These are phyloP conservation scores for Trichoderma sp. DNA, from an alignment of 2,329 filamentous ascomycete species.

Conservation along the genomic window DNA sequence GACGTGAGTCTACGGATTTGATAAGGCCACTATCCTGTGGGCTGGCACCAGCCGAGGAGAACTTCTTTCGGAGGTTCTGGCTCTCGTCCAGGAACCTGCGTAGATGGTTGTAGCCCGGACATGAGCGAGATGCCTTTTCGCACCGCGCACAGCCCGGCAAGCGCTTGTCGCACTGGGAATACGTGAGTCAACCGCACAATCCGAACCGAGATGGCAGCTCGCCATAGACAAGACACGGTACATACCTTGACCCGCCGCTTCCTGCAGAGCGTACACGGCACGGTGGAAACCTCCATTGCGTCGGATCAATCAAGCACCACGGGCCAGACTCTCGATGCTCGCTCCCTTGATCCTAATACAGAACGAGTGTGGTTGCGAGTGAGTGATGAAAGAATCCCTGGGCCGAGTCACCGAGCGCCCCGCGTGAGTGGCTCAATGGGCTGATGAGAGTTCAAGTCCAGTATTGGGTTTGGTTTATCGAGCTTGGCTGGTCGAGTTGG, in stretches of 20 bases:
- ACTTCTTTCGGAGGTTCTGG: slow-evolving; percentile 22
- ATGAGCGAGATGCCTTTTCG: slow-evolving; percentile 23
- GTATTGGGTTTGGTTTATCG: neutral
- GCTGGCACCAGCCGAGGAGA: neutral
- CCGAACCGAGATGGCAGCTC: neutral
- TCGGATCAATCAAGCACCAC: neutral
- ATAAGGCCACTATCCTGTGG: neutral
- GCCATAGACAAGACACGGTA: neutral
- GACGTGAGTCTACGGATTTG: neutral
- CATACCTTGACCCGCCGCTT: slow-evolving; percentile 25
- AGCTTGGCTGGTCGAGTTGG: neutral
- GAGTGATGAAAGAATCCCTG: slow-evolving; percentile 4
- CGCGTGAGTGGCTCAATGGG: slow-evolving; percentile 14
- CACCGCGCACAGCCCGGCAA: slow-evolving; percentile 23
- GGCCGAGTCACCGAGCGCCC: slow-evolving; percentile 10
- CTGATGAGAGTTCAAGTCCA: slow-evolving; percentile 3
- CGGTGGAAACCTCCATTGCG: slow-evolving; percentile 19
- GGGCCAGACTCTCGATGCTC: neutral
- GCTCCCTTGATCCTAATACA: slow-evolving; percentile 14
- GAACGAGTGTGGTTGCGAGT: neutral
- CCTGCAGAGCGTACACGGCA: slow-evolving; percentile 23
- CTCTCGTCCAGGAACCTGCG: slow-evolving; percentile 24
- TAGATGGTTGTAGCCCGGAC: slow-evolving; percentile 25
- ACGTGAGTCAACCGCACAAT: neutral
- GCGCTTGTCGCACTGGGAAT: slow-evolving; percentile 23